Evolutionary conservation across 2,329 filamentous ascomycete genomes (phyloP), one percentile per base, ranked within the genome.

Genomic region (Colletotrichum sp.): DNA sequence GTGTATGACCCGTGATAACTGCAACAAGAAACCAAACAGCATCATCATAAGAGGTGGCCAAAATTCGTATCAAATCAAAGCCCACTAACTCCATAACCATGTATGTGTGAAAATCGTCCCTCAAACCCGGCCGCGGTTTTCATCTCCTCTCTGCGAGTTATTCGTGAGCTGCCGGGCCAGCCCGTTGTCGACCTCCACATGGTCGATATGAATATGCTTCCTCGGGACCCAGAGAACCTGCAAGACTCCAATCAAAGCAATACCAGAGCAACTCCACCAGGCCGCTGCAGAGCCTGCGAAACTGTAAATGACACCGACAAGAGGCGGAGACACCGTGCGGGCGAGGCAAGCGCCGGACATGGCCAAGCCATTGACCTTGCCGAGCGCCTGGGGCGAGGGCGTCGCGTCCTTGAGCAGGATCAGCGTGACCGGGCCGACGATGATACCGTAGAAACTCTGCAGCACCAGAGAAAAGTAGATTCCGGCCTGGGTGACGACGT

Each of bases 401-500:
- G 92, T 91, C 2, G 93, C 92, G 84, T 95, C 92, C 82, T 95
- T 95, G 80, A 95, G 89, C 70, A 95, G 87, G 76, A 95, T 95
- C 30, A 95, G 87, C 1, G 93, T 88, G 10, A 94, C 89, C 1
- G 93, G 93, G 49, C 93, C 94, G 26, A 90, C 91, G 44, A 95
- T 87, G 78, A 95, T 94, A 9, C 92, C 92, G 71, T 93, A 91
- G 71, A 94, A 86, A 79, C 93, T 94, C 78, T 94, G 92, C 72
- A 94, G 84, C 3, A 90, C 85, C 39, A 95, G 86, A 57, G 92
- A 92, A n/a, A 87, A 82, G 81, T 94, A 95, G 30, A 95, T 92
- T 12, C 92, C 92, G 0, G 89, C 82, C 64, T 92, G 92, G 12
- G 93, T 82, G 44, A 90, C 80, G 26, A 85, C 82, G 2, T 76